phyloP scores from a whole-genome alignment of 306 rosid species.

The Herpetospermum pedunculosum region DNA sequence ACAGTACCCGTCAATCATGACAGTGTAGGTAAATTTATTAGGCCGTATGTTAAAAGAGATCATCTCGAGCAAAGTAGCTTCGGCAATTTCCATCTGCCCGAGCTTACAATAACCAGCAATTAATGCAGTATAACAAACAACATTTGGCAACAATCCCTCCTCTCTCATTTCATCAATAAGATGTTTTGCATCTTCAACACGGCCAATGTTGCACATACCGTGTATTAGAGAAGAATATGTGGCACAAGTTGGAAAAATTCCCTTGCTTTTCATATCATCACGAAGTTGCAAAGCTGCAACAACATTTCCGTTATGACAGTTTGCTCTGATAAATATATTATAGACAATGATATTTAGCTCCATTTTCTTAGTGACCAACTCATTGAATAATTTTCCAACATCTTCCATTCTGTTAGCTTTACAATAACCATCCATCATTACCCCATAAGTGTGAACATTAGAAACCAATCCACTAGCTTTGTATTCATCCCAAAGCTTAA shows the following conservation, averaged over 20 bases:
- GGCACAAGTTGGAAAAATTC: constrained; percentile 32
- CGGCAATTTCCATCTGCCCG: constrained; percentile 48
- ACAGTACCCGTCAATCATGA: constrained; percentile 56
- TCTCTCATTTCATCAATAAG: constrained; percentile 46
- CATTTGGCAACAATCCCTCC: constrained; percentile 47
- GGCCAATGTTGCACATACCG: constrained; percentile 48
- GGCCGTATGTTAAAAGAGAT: constrained; percentile 30
- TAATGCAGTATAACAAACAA: constrained; percentile 57
- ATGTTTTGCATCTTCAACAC: constrained; percentile 40
- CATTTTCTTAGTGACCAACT: constrained; percentile 33
- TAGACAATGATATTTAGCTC: constrained; percentile 50
- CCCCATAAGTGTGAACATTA: constrained; percentile 53
- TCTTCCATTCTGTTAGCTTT: constrained; percentile 43
- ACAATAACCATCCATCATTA: constrained; percentile 50
- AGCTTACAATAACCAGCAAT: constrained; percentile 59
- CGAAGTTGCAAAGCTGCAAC: constrained; percentile 40
- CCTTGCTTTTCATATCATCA: constrained; percentile 44
- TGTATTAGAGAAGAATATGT: constrained; percentile 70
- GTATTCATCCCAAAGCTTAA: constrained; percentile 41
- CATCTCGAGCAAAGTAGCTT: constrained; percentile 38
- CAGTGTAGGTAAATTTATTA: constrained; percentile 56
- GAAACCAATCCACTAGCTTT: constrained; percentile 34
- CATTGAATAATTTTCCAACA: constrained; percentile 33
- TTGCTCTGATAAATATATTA: constrained; percentile 46
- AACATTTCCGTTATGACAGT: constrained; percentile 33